Evolutionary conservation across 2,329 filamentous ascomycete species (phyloP), one percentile per base, ranked within the genome.

Genomic region (Cordyceps farinosa): DNA sequence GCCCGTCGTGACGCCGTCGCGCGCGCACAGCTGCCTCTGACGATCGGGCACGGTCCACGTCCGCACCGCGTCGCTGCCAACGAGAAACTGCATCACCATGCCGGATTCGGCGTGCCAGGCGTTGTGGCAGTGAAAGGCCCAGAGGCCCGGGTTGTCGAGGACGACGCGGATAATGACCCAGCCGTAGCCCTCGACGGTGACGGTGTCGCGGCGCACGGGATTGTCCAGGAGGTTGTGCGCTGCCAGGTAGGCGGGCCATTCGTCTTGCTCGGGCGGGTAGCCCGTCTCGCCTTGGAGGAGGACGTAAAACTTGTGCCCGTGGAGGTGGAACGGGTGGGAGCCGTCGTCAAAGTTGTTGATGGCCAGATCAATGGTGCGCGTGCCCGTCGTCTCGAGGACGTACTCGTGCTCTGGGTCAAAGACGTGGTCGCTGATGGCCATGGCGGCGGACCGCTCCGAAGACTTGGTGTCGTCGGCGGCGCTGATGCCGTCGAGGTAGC

Each of bases 41-140:
- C 67, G 62, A 1, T 68, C 62, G 1, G 64, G 62, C 3, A 74
- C 54, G 1, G 59, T 51, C 75, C 74, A 75, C 3, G 44, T 44
- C 0, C 65, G 63, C 5, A 75, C 69, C 5, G 68, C 68, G 1
- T 76, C 74, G 0, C 68, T 67, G 11, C 69, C 67, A 1, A 74
- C 76, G 11, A 78, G 68, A 61, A 88, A 80, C 70, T 86, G 83
- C 85, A 88, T 87, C 38, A 81, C 64, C 76, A 87, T 78, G 1
- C 84, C 84, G 1, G 83, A 80, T 66, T 85, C 83, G 0, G 79
- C 77, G 68, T 87, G 84, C 84, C 84, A 87, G 0, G 77, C 75
- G 64, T 85, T 80, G 66, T 87, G 84, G 66, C 84, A 87, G 69
- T 86, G 84, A 29, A 87, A 79, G 0, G 81, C 77, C 84, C 84